These are phyloP conservation scores for Chlorella sp. DNA, from an alignment of 139 green algal genomes.

Conservation along the genomic window DNA sequence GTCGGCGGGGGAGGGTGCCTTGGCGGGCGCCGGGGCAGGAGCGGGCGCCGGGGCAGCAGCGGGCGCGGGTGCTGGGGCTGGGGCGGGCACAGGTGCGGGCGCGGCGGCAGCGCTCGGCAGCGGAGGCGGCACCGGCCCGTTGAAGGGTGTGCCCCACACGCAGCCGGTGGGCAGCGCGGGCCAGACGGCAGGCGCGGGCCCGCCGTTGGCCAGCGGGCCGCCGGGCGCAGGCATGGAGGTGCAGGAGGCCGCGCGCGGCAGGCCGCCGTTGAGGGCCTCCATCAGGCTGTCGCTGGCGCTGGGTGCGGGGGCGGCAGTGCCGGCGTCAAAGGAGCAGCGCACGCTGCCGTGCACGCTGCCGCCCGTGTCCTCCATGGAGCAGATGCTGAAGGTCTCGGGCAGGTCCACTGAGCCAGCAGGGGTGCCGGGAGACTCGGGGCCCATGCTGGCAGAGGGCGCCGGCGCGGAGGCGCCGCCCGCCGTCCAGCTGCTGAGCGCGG, in stretches of 20 bases:
- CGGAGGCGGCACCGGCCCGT: constrained; percentile 38
- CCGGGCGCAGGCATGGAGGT: neutral
- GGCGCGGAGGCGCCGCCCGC: neutral
- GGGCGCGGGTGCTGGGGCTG: neutral
- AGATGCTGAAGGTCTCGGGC: constrained; percentile 14
- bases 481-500: neutral
- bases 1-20: neutral
- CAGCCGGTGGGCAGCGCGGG: constrained; percentile 40
- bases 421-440: constrained; percentile 36
- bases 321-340: constrained; percentile 1
- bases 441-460: neutral
- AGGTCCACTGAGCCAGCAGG: constrained; percentile 33
- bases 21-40: no score
- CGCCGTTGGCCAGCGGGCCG: neutral
- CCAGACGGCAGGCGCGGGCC: constrained; percentile 28
- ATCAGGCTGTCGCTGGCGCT: constrained; percentile 1
- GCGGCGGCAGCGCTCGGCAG: neutral
- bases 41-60: no score
- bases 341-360: neutral
- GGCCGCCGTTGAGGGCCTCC: constrained; percentile 11
- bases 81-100: neutral
- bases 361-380: neutral
- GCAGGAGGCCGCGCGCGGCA: neutral
- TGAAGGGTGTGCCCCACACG: constrained; percentile 53
- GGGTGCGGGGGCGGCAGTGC: no score